Evolutionary conservation across 805 yeast species (phyloP), one percentile per base, ranked within the genome.

Genomic region (Candida coleopterorum): DNA sequence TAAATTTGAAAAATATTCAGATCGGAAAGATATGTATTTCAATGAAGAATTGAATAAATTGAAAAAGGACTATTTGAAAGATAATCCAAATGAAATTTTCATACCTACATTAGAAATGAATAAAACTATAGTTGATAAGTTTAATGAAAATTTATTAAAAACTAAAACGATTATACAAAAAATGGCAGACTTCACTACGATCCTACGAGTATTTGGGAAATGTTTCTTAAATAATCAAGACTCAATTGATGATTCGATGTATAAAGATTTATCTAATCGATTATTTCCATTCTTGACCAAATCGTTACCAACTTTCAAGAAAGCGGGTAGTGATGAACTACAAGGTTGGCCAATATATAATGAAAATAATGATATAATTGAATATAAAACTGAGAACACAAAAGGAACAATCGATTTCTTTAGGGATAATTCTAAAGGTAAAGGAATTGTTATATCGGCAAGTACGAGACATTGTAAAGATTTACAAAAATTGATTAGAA

Each of bases 381-480:
- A 33, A 4, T 16, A 23, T 11, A 31, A 31, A 17, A 22, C 22
- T 4, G 34, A 41, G 14, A 6, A 15, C 16, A 25, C 36, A 3
- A 48, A 45, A 2, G 42, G 52, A 30, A 22, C 38, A 12, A 58
- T 74, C 35, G 70, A 72, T 43, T 60, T 71, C 29, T 52, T 74
- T 18, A 68, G 70, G 49, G 39, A 46, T 18, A 38, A 44, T 26
- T 38, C 50, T 27, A 49, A 51, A 27, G 68, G 66, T 1, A 51
- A 39, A 34, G 69, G 69, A 4, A 53, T 63, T 31, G 67, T 61
- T 2, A 35, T 63, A 33, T 53, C 65, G 4, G 47, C 58, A 4
- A 37, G 48, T 1, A 58, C 58, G 31, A 28, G 29, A 8, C 64
- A 58, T 42, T 34, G 58, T 2, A 46, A 50, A 9, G 48, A 45